phyloP scores from a whole-genome alignment of 2,329 filamentous ascomycete species.

The Talaromyces sp. region DNA sequence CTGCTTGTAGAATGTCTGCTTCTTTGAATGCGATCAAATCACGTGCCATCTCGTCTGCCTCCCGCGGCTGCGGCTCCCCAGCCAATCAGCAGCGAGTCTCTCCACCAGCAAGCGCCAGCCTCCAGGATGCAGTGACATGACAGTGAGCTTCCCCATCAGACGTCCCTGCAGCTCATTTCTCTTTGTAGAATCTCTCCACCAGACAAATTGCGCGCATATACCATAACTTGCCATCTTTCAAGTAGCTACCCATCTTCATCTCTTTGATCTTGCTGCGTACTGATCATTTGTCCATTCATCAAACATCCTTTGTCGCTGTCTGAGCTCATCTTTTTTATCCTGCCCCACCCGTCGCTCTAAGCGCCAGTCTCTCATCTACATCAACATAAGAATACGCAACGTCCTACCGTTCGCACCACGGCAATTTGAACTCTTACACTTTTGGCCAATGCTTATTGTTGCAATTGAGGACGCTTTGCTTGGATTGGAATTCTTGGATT shows the following conservation, averaged over 20 bases:
- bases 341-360: constrained; percentile 36
- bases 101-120: too few species aligned
- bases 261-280: not conserved
- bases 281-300: not conserved
- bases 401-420: not conserved
- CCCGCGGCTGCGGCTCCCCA: not conserved
- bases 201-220: not conserved
- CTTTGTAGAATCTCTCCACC: not conserved
- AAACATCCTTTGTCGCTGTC: not conserved
- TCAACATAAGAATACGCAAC: not conserved
- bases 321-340: constrained; percentile 15
- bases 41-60: not conserved
- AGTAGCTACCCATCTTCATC: not conserved
- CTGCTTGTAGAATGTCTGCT: not conserved
- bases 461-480: not conserved
- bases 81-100: not conserved
- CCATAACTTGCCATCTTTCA: not conserved
- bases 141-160: constrained; percentile 3
- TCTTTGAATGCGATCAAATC: not conserved
- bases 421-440: not conserved
- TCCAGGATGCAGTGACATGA: not conserved
- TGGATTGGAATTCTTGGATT: not conserved
- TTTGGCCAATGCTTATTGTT: not conserved
- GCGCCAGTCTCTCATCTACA: constrained; percentile 25
- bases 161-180: constrained; percentile 2